These are phyloP conservation scores for Fusarium sp. DNA, from an alignment of 2,329 filamentous ascomycete species.

Conservation along the genomic window DNA sequence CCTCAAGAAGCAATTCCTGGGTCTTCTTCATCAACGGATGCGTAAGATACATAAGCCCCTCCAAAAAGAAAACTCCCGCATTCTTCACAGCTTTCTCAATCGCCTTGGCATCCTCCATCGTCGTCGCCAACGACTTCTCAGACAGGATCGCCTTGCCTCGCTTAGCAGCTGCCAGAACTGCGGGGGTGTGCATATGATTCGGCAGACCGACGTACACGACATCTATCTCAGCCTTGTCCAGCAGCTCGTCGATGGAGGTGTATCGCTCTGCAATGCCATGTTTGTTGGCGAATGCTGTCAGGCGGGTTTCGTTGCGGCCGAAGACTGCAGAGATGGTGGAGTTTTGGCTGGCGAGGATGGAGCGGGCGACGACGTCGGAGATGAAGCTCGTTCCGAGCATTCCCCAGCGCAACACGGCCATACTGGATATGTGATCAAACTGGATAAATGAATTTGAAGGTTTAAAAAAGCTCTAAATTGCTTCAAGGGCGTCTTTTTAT, in stretches of 20 bases:
- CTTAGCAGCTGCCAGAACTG: constrained; percentile 12
- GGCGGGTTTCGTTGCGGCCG: constrained; percentile 1
- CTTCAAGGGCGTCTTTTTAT: not conserved
- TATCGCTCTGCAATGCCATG: constrained; percentile 4
- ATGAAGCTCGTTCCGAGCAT: constrained; percentile 23
- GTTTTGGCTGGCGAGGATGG: constrained; percentile 4
- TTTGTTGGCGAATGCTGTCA: not conserved
- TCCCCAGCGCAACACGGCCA: constrained; percentile 3
- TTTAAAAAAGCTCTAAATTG: rapidly evolving
- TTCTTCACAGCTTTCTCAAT: not conserved
- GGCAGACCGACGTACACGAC: constrained; percentile 15
- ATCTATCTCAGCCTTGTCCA: constrained; percentile 4
- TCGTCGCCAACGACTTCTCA: constrained; percentile 11
- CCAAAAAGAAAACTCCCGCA: not conserved
- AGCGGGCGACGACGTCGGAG: constrained; percentile 13
- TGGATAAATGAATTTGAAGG: rapidly evolving
- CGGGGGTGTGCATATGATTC: constrained; percentile 21
- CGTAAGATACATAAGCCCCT: constrained; percentile 3
- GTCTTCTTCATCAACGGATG: constrained; percentile 7
- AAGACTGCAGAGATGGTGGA: constrained; percentile 9
- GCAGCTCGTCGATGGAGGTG: not conserved
- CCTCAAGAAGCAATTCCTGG: not conserved
- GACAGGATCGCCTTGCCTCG: constrained; percentile 13
- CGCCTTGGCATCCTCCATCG: not conserved
- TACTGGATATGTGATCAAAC: rapidly evolving